A percentile compares a stretch with the other conserved stretches of the same genome.
Evolutionary conservation across 2,329 filamentous ascomycete genomes (phyloP).

Genomic region (Phyllosticta citribraziliensis): DNA sequence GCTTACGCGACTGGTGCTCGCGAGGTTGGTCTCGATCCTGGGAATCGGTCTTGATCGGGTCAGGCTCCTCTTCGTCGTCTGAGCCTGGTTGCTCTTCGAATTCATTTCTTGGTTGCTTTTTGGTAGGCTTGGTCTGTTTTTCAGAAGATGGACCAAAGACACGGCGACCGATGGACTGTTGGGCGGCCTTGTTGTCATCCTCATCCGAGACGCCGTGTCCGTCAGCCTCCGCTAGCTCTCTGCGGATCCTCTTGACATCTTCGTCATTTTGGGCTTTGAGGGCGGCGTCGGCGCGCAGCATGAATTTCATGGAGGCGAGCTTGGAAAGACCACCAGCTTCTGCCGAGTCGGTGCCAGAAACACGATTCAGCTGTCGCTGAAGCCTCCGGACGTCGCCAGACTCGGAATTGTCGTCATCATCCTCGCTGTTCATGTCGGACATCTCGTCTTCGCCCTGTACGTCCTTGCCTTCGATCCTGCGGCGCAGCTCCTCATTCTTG

Average conservation of each 20-base stretch:
- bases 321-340: constrained; percentile 45
- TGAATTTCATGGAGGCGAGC: constrained; percentile 82
- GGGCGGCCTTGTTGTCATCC: constrained; percentile 39
- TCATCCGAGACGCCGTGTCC: constrained; percentile 35
- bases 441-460: constrained; percentile 39
- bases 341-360: constrained; percentile 44
- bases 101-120: constrained; percentile 35
- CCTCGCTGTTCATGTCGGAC: constrained; percentile 43
- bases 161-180: constrained; percentile 54
- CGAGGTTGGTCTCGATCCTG: not conserved
- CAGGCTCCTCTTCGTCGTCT: constrained; percentile 29
- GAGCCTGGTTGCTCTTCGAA: constrained; percentile 52
- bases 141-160: constrained; percentile 49
- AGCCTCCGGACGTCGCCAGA: constrained; percentile 43
- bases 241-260: constrained; percentile 48
- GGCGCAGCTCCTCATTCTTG: constrained; percentile 70
- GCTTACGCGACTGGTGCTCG: not conserved
- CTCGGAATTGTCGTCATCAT: constrained; percentile 53
- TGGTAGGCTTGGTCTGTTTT: constrained; percentile 20
- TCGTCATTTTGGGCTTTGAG: constrained; percentile 74
- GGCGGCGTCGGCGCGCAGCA: constrained; percentile 77
- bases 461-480: constrained; percentile 65
- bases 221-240: constrained; percentile 56
- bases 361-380: constrained; percentile 26
- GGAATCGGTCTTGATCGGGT: constrained; percentile 7